Percentiles rank a stretch among this genome's conserved stretches.
Conservation (phyloP, 768 basidiomycete genomes). For the Amylocystis lapponica region DNA sequence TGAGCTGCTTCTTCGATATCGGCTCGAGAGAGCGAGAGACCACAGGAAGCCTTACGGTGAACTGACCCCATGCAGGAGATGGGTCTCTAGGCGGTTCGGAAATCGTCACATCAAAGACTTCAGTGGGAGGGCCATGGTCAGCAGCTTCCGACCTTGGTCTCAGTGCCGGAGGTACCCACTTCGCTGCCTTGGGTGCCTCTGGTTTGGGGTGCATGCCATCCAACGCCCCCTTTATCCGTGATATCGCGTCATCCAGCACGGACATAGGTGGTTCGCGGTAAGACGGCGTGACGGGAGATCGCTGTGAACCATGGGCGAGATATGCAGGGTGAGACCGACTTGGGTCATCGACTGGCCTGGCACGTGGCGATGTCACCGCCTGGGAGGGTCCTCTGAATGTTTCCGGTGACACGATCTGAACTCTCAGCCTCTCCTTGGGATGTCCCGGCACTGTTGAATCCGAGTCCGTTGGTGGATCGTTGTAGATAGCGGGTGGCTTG, state of each 20-base stretch:
- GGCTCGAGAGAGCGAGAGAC: slow-evolving; percentile 36
- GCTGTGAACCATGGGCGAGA: background rate
- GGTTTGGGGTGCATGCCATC: slow-evolving; percentile 53
- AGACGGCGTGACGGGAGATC: slow-evolving; percentile 21
- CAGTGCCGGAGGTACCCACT: slow-evolving; percentile 25
- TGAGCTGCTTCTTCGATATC: slow-evolving; percentile 43
- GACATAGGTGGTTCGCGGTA: slow-evolving; percentile 59
- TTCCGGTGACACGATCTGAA: slow-evolving; percentile 1
- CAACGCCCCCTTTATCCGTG: slow-evolving; percentile 78
- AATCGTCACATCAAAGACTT: slow-evolving; percentile 22
- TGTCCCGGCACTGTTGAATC: background rate
- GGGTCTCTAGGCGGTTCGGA: slow-evolving; percentile 20
- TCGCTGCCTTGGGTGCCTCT: slow-evolving; percentile 24
- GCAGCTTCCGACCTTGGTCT: slow-evolving; percentile 7
- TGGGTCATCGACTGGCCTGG: background rate
- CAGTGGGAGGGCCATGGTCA: slow-evolving; percentile 8
- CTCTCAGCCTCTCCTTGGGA: background rate
- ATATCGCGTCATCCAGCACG: slow-evolving; percentile 76
- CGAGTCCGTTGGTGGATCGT: background rate
- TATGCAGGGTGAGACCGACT: background rate
- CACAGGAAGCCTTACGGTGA: slow-evolving; percentile 32
- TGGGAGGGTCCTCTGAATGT: background rate
- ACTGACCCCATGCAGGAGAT: slow-evolving; percentile 22
- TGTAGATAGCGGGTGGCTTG: background rate
- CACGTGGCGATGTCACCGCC: background rate